A percentile compares a stretch with the other conserved stretches of the same genome.
Evolutionary conservation across 192 early-diverging fungal species (phyloP).

Genomic region (Mortierella alpina): DNA sequence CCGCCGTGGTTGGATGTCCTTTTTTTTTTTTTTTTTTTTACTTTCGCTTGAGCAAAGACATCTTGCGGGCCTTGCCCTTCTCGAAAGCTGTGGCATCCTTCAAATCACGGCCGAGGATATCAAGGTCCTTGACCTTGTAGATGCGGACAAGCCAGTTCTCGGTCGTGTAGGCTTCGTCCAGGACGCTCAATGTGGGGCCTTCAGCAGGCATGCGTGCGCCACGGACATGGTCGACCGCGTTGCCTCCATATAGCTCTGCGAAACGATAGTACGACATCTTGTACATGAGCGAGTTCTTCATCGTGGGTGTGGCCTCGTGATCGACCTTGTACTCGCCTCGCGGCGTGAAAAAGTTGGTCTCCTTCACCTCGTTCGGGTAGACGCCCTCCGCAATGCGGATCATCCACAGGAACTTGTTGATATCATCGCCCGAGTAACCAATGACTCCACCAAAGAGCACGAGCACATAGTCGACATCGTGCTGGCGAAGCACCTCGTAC

Average conservation of each 20-base stretch:
- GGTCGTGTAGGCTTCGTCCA: conserved; percentile 95
- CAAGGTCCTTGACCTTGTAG: conserved; percentile 96
- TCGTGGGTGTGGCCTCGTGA: conserved; percentile 86
- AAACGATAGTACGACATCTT: conserved; percentile 98
- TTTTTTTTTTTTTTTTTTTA: conserved; percentile 7
- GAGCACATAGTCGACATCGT: conserved; percentile 98
- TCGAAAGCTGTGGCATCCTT: conserved; percentile 72
- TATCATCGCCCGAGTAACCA: conserved; percentile 99
- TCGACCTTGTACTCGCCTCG: conserved; percentile 95
- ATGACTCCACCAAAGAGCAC: conserved; percentile 97
- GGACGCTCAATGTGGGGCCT: conserved; percentile 81
- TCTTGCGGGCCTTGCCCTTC: conserved; percentile 52
- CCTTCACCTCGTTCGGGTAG: conserved; percentile 94
- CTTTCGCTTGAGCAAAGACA: conserved; percentile 27
- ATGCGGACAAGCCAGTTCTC: conserved; percentile 99
- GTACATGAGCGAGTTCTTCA: conserved; percentile 95
- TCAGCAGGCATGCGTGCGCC: conserved; percentile 75
- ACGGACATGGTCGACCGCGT: conserved; percentile 88
- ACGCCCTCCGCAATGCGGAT: conserved; percentile 98
- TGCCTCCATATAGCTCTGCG: conserved; percentile 84
- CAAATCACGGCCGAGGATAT: conserved; percentile 87
- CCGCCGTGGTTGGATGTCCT: neutral
- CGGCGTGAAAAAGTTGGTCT: conserved; percentile 87
- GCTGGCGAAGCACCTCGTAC: conserved; percentile 89
- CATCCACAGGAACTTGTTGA: conserved; percentile 99